Evolutionary conservation across 306 rosid species (phyloP).

Genomic region (Fragaria vesca): DNA sequence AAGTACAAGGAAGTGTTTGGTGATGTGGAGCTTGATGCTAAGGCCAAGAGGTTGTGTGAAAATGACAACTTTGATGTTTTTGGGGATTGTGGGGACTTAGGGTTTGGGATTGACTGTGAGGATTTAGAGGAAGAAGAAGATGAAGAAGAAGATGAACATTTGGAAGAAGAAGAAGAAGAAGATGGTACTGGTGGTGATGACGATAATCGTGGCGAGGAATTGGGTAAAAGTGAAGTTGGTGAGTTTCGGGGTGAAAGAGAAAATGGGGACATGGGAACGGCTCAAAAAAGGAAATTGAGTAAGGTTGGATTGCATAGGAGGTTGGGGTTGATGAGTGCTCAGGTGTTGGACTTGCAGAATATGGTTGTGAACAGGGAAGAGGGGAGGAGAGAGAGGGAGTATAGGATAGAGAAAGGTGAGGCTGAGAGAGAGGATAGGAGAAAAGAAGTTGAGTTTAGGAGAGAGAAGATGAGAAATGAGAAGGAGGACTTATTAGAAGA

Average conservation of each 20-base stretch:
- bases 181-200: conserved; percentile 4
- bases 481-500: conserved; percentile 50
- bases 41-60: not conserved
- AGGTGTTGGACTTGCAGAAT: conserved; percentile 59
- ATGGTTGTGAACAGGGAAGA: conserved; percentile 70
- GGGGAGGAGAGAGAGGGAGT: conserved; percentile 68
- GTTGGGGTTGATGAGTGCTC: conserved; percentile 40
- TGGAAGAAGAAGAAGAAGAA: conserved; percentile 16
- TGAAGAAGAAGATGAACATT: conserved; percentile 32
- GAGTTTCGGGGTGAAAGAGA: conserved; percentile 26
- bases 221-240: conserved; percentile 27
- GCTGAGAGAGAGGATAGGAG: conserved; percentile 43
- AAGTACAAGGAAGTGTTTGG: conserved; percentile 84
- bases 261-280: conserved; percentile 23
- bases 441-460: conserved; percentile 46
- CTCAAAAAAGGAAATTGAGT: conserved; percentile 30
- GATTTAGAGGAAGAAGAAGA: conserved; percentile 38
- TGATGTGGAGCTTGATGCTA: conserved; percentile 43
- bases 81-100: conserved; percentile 23
- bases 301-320: conserved; percentile 39
- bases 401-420: conserved; percentile 49
- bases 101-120: conserved; percentile 50
- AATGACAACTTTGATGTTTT: conserved; percentile 1
- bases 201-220: conserved; percentile 19
- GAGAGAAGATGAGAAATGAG: conserved; percentile 40